Percentiles rank a stretch among this genome's conserved stretches.
Evolutionary conservation across 495 filamentous ascomycete genomes (phyloP).

Genomic region (Rhypophila decipiens): DNA sequence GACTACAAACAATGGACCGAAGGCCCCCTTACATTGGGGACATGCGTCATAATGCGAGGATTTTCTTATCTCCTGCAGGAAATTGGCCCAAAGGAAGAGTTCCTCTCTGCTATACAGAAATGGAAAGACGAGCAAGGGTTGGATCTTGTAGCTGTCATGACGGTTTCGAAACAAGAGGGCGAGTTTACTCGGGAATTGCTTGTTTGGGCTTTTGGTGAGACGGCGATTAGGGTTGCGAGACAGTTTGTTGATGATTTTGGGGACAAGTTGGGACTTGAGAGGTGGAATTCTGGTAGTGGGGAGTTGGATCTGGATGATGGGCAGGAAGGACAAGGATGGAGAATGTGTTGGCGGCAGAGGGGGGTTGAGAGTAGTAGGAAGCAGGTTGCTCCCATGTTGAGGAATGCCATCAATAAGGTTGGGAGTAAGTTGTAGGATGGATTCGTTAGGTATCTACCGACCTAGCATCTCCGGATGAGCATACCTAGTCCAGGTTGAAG

Average conservation of each 20-base stretch:
- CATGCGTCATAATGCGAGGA: constrained; percentile 64
- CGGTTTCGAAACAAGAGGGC: constrained; percentile 50
- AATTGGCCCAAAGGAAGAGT: constrained; percentile 31
- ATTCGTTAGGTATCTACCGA: too few relatives aligned
- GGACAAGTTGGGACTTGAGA: constrained; percentile 50
- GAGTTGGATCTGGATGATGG: constrained; percentile 38
- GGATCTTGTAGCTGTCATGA: constrained; percentile 72
- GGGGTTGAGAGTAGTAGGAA: constrained; percentile 70
- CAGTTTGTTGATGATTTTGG: constrained; percentile 45
- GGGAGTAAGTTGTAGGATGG: too few relatives aligned
- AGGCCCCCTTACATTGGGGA: constrained; percentile 54
- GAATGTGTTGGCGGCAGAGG: constrained; percentile 61
- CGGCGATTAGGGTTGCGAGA: constrained; percentile 39
- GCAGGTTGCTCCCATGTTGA: constrained; percentile 78
- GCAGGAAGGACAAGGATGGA: constrained; percentile 31
- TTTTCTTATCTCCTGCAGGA: constrained; percentile 58
- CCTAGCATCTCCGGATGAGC: too few relatives aligned
- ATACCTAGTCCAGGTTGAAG: too few relatives aligned
- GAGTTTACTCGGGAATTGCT: constrained; percentile 69
- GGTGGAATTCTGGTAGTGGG: constrained; percentile 44
- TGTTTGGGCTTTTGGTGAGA: constrained; percentile 51
- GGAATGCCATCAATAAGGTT: constrained; percentile 56
- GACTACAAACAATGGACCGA: constrained; percentile 92
- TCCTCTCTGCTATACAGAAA: constrained; percentile 25
- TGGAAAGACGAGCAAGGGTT: constrained; percentile 56